Evolutionary conservation across 495 filamentous ascomycete genomes (phyloP), one percentile per base, ranked within the genome.

Genomic region (Xylaria longipes): DNA sequence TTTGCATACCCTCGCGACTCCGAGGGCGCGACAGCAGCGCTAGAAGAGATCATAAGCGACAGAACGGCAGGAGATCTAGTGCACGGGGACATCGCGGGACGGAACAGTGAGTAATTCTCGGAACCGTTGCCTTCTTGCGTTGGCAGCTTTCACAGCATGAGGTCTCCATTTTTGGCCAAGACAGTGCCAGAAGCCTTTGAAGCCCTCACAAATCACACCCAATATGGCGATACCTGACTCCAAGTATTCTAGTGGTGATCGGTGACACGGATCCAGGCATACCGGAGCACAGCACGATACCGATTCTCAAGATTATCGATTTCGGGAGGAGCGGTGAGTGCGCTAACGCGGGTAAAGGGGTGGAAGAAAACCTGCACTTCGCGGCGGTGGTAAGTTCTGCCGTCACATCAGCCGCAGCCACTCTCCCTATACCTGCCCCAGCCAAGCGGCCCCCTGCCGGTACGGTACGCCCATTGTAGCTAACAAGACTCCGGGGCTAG

Each of bases 251-350:
- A n/a, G n/a, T 63, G 12, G 60, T 63, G 5, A 43, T 63, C n/a
- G 37, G 60, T 0, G 60, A 63, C 37, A 25, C 20, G 33, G 60
- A 43, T 17, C 20, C 60, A 17, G 14, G 35, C 9, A 37, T 22
- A 12, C 22, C 60, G n/a, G 37, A 63, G 37, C 60, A 63, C 6
- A 41, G 37, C n/a, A 37, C 20, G 1, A 27, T 63, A 5, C 60
- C 60, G 20, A 29, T 63, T 15, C 58, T 62, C 35, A 62, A 62
- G n/a, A 41, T 63, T 37, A 63, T 63, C 14, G 60, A 63, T 63
- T 63, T 29, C 20, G 60, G 60, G 35, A 45, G 60, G 12, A 63
- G 60, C 14, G 3, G 60, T 9, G 22, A 63, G 8, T 39, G 11
- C 25, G n/a, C 7, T 14, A 5, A 45, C 9, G n/a, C 60, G 5